Evolutionary conservation across 73 alveolate species (phyloP), one percentile per base, ranked within the genome.

Genomic region (Paramecium bursaria): DNA sequence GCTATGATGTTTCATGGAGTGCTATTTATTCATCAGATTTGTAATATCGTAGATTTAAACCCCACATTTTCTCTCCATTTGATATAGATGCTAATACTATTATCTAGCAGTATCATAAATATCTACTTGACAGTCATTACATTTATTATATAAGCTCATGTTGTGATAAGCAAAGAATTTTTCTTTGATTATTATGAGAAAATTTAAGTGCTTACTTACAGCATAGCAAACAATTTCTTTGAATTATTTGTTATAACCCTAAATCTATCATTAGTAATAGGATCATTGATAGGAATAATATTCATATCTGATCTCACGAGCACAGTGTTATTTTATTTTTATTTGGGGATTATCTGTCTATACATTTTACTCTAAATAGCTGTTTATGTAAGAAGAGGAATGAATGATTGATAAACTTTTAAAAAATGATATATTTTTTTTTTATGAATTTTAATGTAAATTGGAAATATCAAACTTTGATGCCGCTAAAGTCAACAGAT

Each of bases 401-500:
- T 11, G 11, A 7, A 7, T 39, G 5, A 39, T 39, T 5, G 49
- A 39, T 39, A 39, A 39, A 7, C 5, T 5, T 39, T 39, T 7
- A 39, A 39, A 39, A 39, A 11, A 39, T 39, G 5, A 7, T 67
- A 67, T 29, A 21, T 53, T 39, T 67, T 42, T 39, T 39, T 39
- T 47, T 67, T 3, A 17, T 19, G n/a, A 35, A 19, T 39, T 67
- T 33, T 67, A 39, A 2, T 31, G n/a, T n/a, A n/a, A n/a, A n/a
- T n/a, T n/a, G n/a, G 33, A 30, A 50, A 67, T 23, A 48, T 57
- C 76, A 57, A 57, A 57, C 76, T 57, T 57, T 48, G 33, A 57
- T 57, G 33, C 33, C 15, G 9, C 76, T 57, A 13, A 57, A 57
- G 33, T 57, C 76, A n/a, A 30, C 76, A 13, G 76, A 57, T 57